Conservation (phyloP, 179 eudicot species). For the Corrigiola litoralis region DNA sequence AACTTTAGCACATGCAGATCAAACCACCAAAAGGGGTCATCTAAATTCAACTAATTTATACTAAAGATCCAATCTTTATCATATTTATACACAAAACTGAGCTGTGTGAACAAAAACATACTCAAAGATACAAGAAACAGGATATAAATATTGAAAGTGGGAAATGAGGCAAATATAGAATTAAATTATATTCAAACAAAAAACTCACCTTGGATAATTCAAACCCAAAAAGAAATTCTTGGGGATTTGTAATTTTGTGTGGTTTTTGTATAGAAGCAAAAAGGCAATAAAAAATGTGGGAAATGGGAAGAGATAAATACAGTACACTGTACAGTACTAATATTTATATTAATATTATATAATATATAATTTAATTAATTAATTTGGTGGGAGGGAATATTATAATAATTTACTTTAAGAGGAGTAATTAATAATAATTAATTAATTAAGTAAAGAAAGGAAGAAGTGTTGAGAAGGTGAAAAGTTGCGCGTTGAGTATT, state of each 20-base stretch:
- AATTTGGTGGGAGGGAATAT: neutral
- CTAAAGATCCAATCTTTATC: conserved; percentile 8
- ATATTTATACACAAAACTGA: neutral
- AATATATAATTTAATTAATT: conserved; percentile 1
- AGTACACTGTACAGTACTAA: neutral
- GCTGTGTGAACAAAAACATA: neutral
- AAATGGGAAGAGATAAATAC: neutral
- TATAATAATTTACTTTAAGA: too few species aligned
- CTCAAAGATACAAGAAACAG: too few species aligned
- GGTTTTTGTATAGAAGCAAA: neutral
- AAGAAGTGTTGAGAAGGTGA: neutral
- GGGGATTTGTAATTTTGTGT: conserved; percentile 6
- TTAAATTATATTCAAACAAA: neutral
- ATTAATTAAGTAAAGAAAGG: neutral
- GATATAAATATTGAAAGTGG: too few species aligned
- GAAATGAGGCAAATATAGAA: neutral
- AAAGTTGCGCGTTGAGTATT: neutral
- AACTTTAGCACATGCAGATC: conserved; percentile 3
- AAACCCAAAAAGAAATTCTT: neutral
- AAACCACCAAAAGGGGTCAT: neutral
- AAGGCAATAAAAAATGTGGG: neutral
- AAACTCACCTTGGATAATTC: conserved; percentile 14
- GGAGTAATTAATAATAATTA: neutral
- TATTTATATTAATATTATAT: too few species aligned
- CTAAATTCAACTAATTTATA: neutral